Conservation (phyloP, 768 basidiomycete species). For the Mrakia hoshinonis region DNA sequence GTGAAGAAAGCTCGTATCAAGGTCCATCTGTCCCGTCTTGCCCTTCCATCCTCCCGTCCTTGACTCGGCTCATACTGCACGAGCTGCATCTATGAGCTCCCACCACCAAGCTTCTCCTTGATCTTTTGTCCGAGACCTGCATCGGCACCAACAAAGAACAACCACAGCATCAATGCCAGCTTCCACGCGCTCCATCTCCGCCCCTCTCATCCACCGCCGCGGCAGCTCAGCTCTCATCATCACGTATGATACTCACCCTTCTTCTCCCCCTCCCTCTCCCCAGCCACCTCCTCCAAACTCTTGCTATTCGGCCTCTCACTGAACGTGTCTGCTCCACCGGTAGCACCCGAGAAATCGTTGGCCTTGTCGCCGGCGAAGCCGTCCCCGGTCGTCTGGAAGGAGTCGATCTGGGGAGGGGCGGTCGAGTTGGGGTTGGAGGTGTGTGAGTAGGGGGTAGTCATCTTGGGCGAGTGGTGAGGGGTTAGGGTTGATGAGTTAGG, state of each 20-base stretch:
- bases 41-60: too few relatives aligned
- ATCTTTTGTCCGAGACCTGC: not conserved
- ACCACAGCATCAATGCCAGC: not conserved
- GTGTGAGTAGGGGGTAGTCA: too few relatives aligned
- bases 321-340: conserved; percentile 19
- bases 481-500: too few relatives aligned
- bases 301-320: conserved; percentile 16
- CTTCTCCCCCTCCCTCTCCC: not conserved
- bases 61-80: too few relatives aligned
- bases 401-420: not conserved
- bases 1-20: too few relatives aligned
- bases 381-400: conserved; percentile 1
- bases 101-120: not conserved
- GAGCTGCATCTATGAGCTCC: too few relatives aligned
- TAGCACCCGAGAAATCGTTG: conserved; percentile 20
- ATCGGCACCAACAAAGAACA: not conserved
- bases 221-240: not conserved
- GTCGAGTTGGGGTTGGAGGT: not conserved
- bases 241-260: conserved; percentile 9
- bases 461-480: too few relatives aligned
- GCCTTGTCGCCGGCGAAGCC: conserved; percentile 4
- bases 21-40: too few relatives aligned
- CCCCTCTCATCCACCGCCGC: not conserved
- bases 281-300: conserved; percentile 1
- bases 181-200: not conserved